Evolutionary conservation across 2,329 filamentous ascomycete genomes (phyloP), one percentile per base, ranked within the genome.

Genomic region (Cercospora berteroae): DNA sequence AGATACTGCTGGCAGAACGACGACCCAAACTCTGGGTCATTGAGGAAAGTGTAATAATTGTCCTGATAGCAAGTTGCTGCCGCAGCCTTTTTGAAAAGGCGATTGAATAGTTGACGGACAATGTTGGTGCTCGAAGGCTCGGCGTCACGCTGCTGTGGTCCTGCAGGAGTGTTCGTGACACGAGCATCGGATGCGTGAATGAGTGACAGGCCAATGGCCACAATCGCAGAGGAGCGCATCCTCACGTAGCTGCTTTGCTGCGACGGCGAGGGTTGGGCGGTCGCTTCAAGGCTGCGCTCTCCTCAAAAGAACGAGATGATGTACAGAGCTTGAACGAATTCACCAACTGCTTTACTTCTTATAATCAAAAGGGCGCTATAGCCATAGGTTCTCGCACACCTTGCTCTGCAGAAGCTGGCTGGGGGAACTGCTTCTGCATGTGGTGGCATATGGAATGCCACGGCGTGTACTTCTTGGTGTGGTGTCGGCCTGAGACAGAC

Each of bases 341-440:
- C 20, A 50, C 44, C 44, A 50, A 57, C 25, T 7, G 25, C 16
- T 25, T 5, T 57, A 25, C 25, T 31, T 60, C 58, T 60, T 60
- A 60, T 60, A 60, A 27, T 18, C 5, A 29, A 57, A n/a, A 31
- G 23, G 1, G 25, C 13, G 25, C 25, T 23, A 29, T 25, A 56
- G 59, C 33, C 57, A 13, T 33, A 60, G 58, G 29, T 39, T 42
- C 25, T 4, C 12, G 7, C 23, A 52, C 10, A 42, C 36, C 64
- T 57, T 75, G 66, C 75, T 75, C 76, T 77, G 74, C 75, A 74
- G 73, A 71, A 67, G 70, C 66, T 71, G 71, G 71, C 69, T 60
- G 57, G 52, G 52, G 66, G 62, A 63, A 52, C 18, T 71, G 48
- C 57, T 69, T 39, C 33, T 39, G 65, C 66, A 61, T 65, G 70